Evolutionary conservation across 768 basidiomycete genomes (phyloP).

Genomic region (button mushroom (Agaricus bisporus)): DNA sequence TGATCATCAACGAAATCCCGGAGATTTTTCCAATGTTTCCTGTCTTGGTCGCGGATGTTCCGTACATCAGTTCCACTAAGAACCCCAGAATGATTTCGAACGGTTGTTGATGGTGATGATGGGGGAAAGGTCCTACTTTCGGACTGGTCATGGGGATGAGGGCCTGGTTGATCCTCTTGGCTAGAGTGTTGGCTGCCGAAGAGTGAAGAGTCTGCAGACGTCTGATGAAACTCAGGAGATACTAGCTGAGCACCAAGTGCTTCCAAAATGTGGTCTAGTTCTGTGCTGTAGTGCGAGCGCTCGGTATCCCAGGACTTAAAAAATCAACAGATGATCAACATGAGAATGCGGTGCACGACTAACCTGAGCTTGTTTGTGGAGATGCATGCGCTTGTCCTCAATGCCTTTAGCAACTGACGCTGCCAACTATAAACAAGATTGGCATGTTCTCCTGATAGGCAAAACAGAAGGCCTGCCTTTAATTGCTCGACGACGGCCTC

Average conservation of each 20-base stretch:
- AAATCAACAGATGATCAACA: not conserved
- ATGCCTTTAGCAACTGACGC: slow-evolving; percentile 68
- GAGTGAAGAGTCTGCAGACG: slow-evolving; percentile 62
- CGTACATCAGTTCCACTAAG: not conserved
- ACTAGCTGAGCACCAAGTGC: slow-evolving; percentile 67
- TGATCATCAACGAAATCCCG: slow-evolving; percentile 84
- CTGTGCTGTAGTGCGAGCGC: slow-evolving; percentile 52
- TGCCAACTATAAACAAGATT: slow-evolving; percentile 48
- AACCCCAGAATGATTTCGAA: slow-evolving; percentile 17
- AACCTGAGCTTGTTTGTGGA: slow-evolving; percentile 60
- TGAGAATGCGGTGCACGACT: slow-evolving; percentile 13
- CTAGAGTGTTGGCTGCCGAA: slow-evolving; percentile 73
- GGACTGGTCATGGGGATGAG: slow-evolving; percentile 6
- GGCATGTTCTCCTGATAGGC: not conserved
- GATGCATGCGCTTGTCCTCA: slow-evolving; percentile 58
- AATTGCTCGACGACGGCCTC: slow-evolving; percentile 73
- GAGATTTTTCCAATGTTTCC: slow-evolving; percentile 71
- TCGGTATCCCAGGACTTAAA: slow-evolving; percentile 65
- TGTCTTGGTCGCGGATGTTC: slow-evolving; percentile 29
- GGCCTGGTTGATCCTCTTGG: slow-evolving; percentile 22
- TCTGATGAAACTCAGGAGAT: slow-evolving; percentile 71
- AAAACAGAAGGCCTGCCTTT: slow-evolving; percentile 37
- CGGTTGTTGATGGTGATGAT: slow-evolving; percentile 24
- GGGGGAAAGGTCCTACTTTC: slow-evolving; percentile 12
- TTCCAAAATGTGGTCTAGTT: slow-evolving; percentile 67